A percentile compares a stretch with the other conserved stretches of the same genome.
These are phyloP conservation scores for Debaryomyces psychrophilus DNA, from an alignment of 1,139 yeast species.

Conservation along the genomic window DNA sequence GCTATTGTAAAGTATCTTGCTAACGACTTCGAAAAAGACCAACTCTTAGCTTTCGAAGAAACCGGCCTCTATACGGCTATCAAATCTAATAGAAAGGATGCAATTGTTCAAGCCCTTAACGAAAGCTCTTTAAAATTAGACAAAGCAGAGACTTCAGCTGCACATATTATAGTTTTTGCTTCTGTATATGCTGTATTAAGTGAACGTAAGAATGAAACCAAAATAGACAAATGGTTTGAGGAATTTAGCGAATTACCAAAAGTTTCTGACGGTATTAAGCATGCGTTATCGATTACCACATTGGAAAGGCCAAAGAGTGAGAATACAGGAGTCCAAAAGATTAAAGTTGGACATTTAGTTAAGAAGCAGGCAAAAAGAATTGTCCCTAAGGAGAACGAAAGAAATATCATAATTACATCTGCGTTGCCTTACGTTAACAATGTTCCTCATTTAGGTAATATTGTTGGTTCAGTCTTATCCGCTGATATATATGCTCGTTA, in stretches of 20 bases:
- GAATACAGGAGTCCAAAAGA: constrained; percentile 60
- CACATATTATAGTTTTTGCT: constrained; percentile 52
- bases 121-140: constrained; percentile 18
- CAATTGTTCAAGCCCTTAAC: constrained; percentile 18
- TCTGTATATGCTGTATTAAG: constrained; percentile 41
- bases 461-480: constrained; percentile 89
- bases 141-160: constrained; percentile 31
- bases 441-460: constrained; percentile 97
- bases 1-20: constrained; percentile 77
- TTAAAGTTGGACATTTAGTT: constrained; percentile 45
- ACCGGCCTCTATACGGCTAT: constrained; percentile 34
- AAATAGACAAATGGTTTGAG: constrained; percentile 42
- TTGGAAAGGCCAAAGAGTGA: constrained; percentile 50
- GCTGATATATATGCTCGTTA: constrained; percentile 95
- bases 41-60: constrained; percentile 34
- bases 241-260: constrained; percentile 39
- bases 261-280: constrained; percentile 42
- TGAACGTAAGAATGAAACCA: constrained; percentile 17
- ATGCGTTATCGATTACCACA: constrained; percentile 43
- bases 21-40: constrained; percentile 42
- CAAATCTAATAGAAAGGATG: constrained; percentile 33
- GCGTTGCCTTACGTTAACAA: constrained; percentile 97
- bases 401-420: constrained; percentile 87
- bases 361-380: constrained; percentile 37
- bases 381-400: constrained; percentile 66